Evolutionary conservation across 164 flowering plant genomes (phyloP), one percentile per base, ranked within the genome.

Genomic region (Nymphaea thermarum): DNA sequence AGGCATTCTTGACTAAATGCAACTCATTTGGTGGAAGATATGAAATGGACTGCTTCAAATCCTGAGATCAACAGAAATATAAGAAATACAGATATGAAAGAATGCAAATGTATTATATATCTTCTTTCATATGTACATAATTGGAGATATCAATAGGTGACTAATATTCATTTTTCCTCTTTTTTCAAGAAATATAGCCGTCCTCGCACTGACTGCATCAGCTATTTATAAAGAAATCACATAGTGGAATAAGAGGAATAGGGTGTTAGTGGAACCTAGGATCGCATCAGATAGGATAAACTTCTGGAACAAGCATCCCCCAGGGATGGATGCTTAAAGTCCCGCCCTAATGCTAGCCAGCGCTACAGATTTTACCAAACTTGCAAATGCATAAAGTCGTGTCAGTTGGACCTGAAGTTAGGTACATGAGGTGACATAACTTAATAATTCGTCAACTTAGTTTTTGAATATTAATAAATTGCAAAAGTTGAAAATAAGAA

Each of bases 21-120:
- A 90, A 72, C 74, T 91, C 96, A 70, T 71, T 69, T 25, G 83
- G 80, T 60, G 85, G 81, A 66, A 95, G 96, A 78, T 95, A 95
- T 42, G 87, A 83, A 74, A 95, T 88, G 42, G 81, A 67, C 10
- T 90, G 91, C 75, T 80, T 80, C 67, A 95, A 89, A 80, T 83
- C 92, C 99, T 91, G 87, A 67, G 45, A 18, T n/a, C 65, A 42
- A 45, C 61, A 62, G 5, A 16, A 64, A 61, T 72, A 8, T 7
- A 11, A 44, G 16, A 8, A 10, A 10, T 2, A 55, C 12, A 1
- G 12, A 55, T 55, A 55, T 16, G 16, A 8, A 16, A 55, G 16
- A 8, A 8, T 16, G 60, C 2, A 55, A 55, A 55, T 16, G 1
- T 55, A 10, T 8, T 55, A 16, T 16, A 55, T 55, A 55, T 55